Base-by-base conservation (phyloP, 225 moss, liverwort and hornwort species). In the Lunularia cruciata region DNA sequence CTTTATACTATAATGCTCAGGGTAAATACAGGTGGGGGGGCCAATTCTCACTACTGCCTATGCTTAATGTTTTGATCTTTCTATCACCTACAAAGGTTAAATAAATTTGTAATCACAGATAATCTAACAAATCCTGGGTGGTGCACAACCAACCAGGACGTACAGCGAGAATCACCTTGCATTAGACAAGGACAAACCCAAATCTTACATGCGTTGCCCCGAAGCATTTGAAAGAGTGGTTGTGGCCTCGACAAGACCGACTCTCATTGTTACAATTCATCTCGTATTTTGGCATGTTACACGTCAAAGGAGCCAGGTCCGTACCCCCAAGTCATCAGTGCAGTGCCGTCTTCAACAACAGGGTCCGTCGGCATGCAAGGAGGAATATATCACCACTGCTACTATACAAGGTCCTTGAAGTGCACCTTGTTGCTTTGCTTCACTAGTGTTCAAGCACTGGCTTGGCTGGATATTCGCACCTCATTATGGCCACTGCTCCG, bases 81-180 rank as follows among this genome's bases (percentile, higher is more conserved):
- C 67, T 67, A 51, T 67, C 51, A 52, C 51, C 49, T 67, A 48
- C 22, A 23, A 22, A 48, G 49, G 49, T 34, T 49, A 67, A 36
- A 49, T 48, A 27, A 34, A 67, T 35, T 67, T 51, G 19, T 67
- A 67, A 67, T 67, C 65, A 47, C 65, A 65, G 65, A 65, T 65
- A 65, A 65, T 65, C 65, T 65, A 65, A 47, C 49, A 67, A 49
- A 51, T 51, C 45, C 45, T 8, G 19, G 28, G 28, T 47, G 63
- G 45, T 60, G 38, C 60, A 16, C 62, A 40, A 63, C 65, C 65
- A 4, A 34, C 48, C 66, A 20, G 27, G 66, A 48, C 18, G 20
- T 67, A 51, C 28, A 66, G 32, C 51, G 32, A 52, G 49, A 47
- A 30, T 65, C 47, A 26, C n/a, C 65, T 47, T n/a, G 31, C 60